These are phyloP conservation scores for Penicillium sp. DNA, from an alignment of 2,329 filamentous ascomycete genomes.

Conservation along the genomic window DNA sequence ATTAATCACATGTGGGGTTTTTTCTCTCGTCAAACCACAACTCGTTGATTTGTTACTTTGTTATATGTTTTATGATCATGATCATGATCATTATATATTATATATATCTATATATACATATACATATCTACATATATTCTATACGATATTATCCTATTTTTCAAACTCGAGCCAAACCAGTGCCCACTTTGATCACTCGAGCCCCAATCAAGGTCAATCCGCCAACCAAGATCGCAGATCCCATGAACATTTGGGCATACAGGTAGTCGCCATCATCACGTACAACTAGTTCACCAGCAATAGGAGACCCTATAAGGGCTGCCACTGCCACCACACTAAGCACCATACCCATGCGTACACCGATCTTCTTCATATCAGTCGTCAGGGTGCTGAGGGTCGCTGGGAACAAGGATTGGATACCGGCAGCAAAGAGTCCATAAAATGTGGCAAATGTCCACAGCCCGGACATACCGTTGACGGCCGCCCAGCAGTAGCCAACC, in stretches of 20 bases:
- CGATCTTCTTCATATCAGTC: slow-evolving; percentile 52
- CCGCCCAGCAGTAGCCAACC: slow-evolving; percentile 57
- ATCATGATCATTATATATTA: neutral
- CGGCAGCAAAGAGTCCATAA: slow-evolving; percentile 64
- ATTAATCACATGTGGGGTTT: slow-evolving; percentile 22
- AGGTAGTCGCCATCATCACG: slow-evolving; percentile 47
- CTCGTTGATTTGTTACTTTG: neutral
- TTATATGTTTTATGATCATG: neutral
- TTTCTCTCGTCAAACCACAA: slow-evolving; percentile 1
- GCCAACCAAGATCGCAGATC: slow-evolving; percentile 45
- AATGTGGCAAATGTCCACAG: slow-evolving; percentile 63
- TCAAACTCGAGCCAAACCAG: slow-evolving; percentile 36
- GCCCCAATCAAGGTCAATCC: slow-evolving; percentile 42
- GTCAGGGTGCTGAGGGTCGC: slow-evolving; percentile 58
- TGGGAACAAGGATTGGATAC: slow-evolving; percentile 65
- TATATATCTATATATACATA: neutral
- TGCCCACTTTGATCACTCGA: slow-evolving; percentile 36
- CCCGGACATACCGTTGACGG: slow-evolving; percentile 48
- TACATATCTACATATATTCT: neutral
- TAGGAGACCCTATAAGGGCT: slow-evolving; percentile 54
- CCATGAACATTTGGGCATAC: slow-evolving; percentile 54
- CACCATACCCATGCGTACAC: slow-evolving; percentile 58
- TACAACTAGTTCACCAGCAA: slow-evolving; percentile 54
- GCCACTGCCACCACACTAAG: slow-evolving; percentile 55
- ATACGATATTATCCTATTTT: neutral